Conservation (phyloP, 345 rosid genomes). For the Euphorbia peplus region DNA sequence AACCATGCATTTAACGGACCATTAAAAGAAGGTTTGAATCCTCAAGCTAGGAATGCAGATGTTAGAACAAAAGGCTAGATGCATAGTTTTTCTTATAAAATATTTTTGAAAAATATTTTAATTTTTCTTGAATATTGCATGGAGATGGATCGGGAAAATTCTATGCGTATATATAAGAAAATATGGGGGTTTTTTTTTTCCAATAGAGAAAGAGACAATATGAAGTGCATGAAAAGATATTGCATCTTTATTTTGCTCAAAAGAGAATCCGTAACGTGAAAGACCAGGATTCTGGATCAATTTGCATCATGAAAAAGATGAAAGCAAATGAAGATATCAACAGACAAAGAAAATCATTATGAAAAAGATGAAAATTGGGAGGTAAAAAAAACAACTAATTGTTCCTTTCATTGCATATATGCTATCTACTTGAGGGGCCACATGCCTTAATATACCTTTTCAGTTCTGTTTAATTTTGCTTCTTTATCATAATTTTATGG, state of each 20-base stretch:
- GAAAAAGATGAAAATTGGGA: neutral
- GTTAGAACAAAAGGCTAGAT: too few species aligned
- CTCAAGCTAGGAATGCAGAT: too few species aligned
- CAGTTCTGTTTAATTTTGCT: too few species aligned
- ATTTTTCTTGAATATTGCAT: neutral
- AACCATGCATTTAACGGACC: too few species aligned
- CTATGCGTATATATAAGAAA: neutral
- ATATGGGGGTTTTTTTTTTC: neutral
- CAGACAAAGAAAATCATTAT: neutral
- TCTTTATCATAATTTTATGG: neutral
- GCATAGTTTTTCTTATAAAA: too few species aligned
- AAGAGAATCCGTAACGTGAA: slow-evolving; percentile 20
- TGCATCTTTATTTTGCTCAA: neutral
- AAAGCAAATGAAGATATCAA: neutral
- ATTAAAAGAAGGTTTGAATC: too few species aligned
- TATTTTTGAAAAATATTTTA: too few species aligned
- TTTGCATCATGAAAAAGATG: neutral
- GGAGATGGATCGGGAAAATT: neutral
- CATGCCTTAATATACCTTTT: neutral
- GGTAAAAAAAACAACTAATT: neutral
- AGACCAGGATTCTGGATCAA: slow-evolving; percentile 32
- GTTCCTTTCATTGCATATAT: neutral
- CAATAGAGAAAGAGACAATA: slow-evolving; percentile 14
- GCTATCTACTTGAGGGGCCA: neutral
- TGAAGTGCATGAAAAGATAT: slow-evolving; percentile 22